Evolutionary conservation across 148 eudicot species (phyloP), one percentile per base, ranked within the genome.

Genomic region (Limonium bicolor): DNA sequence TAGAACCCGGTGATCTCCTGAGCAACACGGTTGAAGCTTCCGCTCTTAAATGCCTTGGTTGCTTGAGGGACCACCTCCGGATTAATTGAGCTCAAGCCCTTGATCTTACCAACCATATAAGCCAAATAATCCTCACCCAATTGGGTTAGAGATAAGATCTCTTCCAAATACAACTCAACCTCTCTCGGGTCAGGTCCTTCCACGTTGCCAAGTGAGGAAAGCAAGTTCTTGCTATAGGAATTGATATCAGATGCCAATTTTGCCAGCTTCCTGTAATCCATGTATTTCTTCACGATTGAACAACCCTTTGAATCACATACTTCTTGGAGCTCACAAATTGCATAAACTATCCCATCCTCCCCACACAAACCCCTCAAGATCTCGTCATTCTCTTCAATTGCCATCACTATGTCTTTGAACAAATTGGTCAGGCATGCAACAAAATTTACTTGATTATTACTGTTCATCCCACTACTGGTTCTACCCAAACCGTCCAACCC

Each of bases 131-230:
- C 97, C 64, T 88, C 97, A 27, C 97, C 94, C 46, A 88, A 41
- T 48, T 84, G 97, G 3, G 86, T 77, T 32, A 88, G 56, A 0
- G 94, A 72, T 55, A 88, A 61, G 34, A 88, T 83, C 51, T 88
- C 97, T 53, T 88, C 94, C 61, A 88, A 55, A 56, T 58, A 77
- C 43, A 83, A 45, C 69, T 88, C 97, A 59, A 88, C 68, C 60
- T 83, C 86, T 54, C 94, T 74, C 2, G 97, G 97, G 51, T 88
- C 92, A 12, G 97, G 97, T 20, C 97, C 97, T 69, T 88, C 92
- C 27, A 46, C 79, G 60, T 39, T 64, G 36, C 86, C 86, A 21
- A 64, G 81, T n/a, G n/a, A n/a, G 23, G 92, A 63, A 2, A 88
- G 67, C 76, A 88, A 60, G 57, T 72, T 71, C 59, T 63, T 84